Percentiles rank a stretch among this genome's conserved stretches.
Conservation (phyloP, 805 yeast species). For the Cyberlindnera subsufficiens region DNA sequence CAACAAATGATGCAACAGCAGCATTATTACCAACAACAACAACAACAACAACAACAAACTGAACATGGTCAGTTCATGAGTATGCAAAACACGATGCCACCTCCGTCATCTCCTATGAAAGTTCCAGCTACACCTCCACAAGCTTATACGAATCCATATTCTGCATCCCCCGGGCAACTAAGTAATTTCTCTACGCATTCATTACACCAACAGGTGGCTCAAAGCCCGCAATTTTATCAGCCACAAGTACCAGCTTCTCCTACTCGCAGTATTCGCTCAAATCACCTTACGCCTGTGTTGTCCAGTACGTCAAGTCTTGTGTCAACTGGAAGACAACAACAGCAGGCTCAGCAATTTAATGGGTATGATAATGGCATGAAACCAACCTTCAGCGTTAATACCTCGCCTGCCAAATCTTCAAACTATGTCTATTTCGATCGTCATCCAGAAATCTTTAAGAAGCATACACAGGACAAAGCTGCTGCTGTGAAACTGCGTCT, state of each 20-base stretch:
- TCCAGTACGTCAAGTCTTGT: conserved; percentile 21
- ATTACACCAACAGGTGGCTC: conserved; percentile 18
- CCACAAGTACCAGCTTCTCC: conserved; percentile 29
- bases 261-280: conserved; percentile 24
- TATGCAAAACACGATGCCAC: conserved; percentile 25
- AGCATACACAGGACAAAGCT: conserved; percentile 25
- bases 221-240: conserved; percentile 22
- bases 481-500: conserved; percentile 63
- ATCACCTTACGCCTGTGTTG: conserved; percentile 19
- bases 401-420: conserved; percentile 4
- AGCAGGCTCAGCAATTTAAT: conserved; percentile 1
- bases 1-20: conserved; percentile 29
- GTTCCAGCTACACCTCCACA: conserved; percentile 17
- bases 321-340: conserved; percentile 12
- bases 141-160: conserved; percentile 11
- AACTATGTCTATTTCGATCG: conserved; percentile 25
- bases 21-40: conserved; percentile 21
- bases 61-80: conserved; percentile 21
- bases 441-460: conserved; percentile 25
- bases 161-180: conserved; percentile 21
- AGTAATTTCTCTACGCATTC: conserved; percentile 10
- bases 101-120: conserved; percentile 19
- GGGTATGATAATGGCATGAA: conserved; percentile 2
- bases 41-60: conserved; percentile 22
- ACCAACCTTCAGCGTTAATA: conserved; percentile 12